Percentiles rank a stretch among this genome's conserved stretches.
Evolutionary conservation across 2,329 filamentous ascomycete genomes (phyloP).

Genomic region (Cryoendolithus antarcticus): DNA sequence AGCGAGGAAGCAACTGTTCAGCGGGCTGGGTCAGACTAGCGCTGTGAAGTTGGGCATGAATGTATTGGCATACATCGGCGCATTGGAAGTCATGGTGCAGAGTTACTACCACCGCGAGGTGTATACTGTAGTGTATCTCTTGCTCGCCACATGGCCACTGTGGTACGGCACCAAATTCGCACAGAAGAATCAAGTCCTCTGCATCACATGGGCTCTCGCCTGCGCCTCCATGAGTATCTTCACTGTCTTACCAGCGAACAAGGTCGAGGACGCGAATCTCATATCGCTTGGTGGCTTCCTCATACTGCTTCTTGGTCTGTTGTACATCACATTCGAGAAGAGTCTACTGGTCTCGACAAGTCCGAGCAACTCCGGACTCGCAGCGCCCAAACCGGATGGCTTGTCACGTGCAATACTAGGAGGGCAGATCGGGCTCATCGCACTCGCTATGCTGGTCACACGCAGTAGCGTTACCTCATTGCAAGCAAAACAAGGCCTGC

Average conservation of each 20-base stretch:
- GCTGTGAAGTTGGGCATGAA: slow-evolving; percentile 52
- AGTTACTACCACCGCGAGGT: slow-evolving; percentile 87
- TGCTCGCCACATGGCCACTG: slow-evolving; percentile 67
- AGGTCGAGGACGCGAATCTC: slow-evolving; percentile 61
- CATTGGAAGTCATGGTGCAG: slow-evolving; percentile 70
- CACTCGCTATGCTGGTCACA: slow-evolving; percentile 75
- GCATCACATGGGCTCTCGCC: slow-evolving; percentile 59
- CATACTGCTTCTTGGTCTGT: slow-evolving; percentile 63
- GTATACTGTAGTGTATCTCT: slow-evolving; percentile 65
- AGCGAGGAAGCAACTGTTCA: slow-evolving; percentile 57
- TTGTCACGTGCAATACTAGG: slow-evolving; percentile 52
- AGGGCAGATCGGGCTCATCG: slow-evolving; percentile 63
- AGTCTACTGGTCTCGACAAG: slow-evolving; percentile 36
- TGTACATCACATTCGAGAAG: slow-evolving; percentile 74
- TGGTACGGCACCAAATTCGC: slow-evolving; percentile 65
- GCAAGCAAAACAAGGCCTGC: slow-evolving; percentile 73
- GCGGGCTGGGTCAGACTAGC: slow-evolving; percentile 48
- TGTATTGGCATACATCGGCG: slow-evolving; percentile 52
- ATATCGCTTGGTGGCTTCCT: slow-evolving; percentile 64
- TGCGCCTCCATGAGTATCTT: slow-evolving; percentile 82
- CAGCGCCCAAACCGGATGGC: slow-evolving; percentile 25
- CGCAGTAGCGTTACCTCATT: slow-evolving; percentile 73
- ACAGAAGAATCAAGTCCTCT: slow-evolving; percentile 49
- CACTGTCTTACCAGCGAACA: slow-evolving; percentile 76
- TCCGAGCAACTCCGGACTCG: slow-evolving; percentile 19